A percentile compares a stretch with the other conserved stretches of the same genome.
Evolutionary conservation across 2,329 filamentous ascomycete species (phyloP).

Genomic region (Neofusicoccum laricinum): DNA sequence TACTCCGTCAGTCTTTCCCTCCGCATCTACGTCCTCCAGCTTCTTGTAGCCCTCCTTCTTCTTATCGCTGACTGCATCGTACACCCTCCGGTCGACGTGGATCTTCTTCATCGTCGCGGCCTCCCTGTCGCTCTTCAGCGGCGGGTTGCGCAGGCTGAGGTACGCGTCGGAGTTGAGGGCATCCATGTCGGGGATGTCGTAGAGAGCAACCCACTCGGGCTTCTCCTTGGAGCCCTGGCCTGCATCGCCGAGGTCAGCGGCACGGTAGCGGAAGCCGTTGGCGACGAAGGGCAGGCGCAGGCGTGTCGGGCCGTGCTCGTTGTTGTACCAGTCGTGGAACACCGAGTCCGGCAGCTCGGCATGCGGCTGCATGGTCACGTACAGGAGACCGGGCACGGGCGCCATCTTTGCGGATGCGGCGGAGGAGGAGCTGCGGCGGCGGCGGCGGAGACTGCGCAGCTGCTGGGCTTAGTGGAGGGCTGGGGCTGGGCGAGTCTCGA

Average conservation of each 20-base stretch:
- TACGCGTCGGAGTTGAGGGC: constrained; percentile 70
- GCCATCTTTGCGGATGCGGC: constrained; percentile 34
- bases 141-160: constrained; percentile 58
- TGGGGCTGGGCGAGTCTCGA: neutral
- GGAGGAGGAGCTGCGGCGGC: neutral
- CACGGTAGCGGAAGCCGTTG: constrained; percentile 77
- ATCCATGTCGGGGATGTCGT: constrained; percentile 75
- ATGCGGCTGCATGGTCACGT: constrained; percentile 81
- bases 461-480: neutral
- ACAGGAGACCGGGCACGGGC: constrained; percentile 65
- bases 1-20: constrained; percentile 58
- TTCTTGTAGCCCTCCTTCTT: constrained; percentile 57
- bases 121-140: constrained; percentile 57
- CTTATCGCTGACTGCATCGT: constrained; percentile 59
- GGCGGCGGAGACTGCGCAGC: neutral
- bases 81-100: constrained; percentile 68
- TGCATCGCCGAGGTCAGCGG: constrained; percentile 53
- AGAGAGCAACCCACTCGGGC: constrained; percentile 74
- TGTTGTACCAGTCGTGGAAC: constrained; percentile 94
- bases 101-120: constrained; percentile 62
- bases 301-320: constrained; percentile 81
- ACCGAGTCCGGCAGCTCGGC: constrained; percentile 62
- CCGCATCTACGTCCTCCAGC: constrained; percentile 58
- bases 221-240: constrained; percentile 39
- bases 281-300: constrained; percentile 70